A percentile compares a stretch with the other conserved stretches of the same genome.
These are phyloP conservation scores for Solanum clarkiae DNA, from an alignment of 257 asterid genomes.

Conservation along the genomic window DNA sequence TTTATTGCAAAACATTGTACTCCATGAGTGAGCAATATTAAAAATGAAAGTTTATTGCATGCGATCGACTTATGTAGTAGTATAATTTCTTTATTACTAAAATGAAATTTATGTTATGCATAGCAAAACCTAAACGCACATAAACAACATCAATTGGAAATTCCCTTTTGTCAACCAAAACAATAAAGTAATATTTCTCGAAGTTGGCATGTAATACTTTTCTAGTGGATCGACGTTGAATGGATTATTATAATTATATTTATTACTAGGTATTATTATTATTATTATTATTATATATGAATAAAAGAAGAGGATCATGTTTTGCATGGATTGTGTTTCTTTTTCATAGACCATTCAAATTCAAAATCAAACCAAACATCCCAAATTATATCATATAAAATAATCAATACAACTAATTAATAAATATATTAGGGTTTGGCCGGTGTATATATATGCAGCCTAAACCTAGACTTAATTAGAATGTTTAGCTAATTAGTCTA, in stretches of 20 bases:
- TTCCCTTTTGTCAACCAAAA: not conserved
- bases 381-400: not conserved
- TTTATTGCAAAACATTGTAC: too few relatives aligned
- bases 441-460: not conserved
- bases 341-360: not conserved
- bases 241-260: not conserved
- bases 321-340: not conserved
- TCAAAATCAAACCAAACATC: not conserved
- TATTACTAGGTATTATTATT: too few relatives aligned
- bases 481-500: not conserved
- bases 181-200: not conserved
- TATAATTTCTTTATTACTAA: too few relatives aligned
- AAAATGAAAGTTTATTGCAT: not conserved
- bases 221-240: not conserved
- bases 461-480: not conserved
- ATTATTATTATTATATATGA: not conserved
- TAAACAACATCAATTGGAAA: not conserved
- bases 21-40: too few relatives aligned
- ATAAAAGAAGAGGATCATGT: not conserved
- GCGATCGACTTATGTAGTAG: too few relatives aligned
- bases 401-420: not conserved
- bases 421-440: not conserved
- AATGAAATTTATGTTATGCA: not conserved
- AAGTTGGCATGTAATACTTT: not conserved
- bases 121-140: not conserved